A percentile compares a stretch with the other conserved stretches of the same genome.
Evolutionary conservation across 805 yeast genomes (phyloP).

Genomic region (Yarrowia sp.): DNA sequence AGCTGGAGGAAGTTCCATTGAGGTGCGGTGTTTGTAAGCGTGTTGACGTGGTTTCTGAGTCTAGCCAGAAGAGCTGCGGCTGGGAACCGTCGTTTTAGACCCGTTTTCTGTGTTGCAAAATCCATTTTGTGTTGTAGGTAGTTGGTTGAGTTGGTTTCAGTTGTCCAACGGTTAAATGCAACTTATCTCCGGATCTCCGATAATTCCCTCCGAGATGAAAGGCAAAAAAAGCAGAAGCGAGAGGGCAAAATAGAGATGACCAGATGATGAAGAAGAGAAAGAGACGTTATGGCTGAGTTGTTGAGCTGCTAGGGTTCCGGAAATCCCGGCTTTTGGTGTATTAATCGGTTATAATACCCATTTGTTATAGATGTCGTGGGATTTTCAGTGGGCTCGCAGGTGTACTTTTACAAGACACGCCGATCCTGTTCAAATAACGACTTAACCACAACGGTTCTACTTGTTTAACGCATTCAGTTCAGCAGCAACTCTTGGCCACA

Average conservation of each 20-base stretch:
- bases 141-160: not conserved
- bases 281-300: no score
- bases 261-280: not conserved
- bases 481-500: no score
- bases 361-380: no score
- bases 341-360: no score
- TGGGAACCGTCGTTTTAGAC: not conserved
- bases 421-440: no score
- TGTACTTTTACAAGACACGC: no score
- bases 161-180: not conserved
- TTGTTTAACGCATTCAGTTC: no score
- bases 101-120: not conserved
- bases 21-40: not conserved
- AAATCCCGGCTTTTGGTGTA: no score
- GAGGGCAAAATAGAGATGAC: not conserved
- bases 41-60: not conserved
- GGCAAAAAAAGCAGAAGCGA: not conserved
- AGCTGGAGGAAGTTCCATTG: conserved; percentile 7
- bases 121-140: not conserved
- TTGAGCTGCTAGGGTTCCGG: no score
- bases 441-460: no score
- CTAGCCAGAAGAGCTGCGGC: not conserved
- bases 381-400: no score
- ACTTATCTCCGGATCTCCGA: conserved; percentile 1
- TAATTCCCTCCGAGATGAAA: not conserved